Conservation (phyloP, 2,329 filamentous ascomycete genomes). For the Alternaria arbusti region DNA sequence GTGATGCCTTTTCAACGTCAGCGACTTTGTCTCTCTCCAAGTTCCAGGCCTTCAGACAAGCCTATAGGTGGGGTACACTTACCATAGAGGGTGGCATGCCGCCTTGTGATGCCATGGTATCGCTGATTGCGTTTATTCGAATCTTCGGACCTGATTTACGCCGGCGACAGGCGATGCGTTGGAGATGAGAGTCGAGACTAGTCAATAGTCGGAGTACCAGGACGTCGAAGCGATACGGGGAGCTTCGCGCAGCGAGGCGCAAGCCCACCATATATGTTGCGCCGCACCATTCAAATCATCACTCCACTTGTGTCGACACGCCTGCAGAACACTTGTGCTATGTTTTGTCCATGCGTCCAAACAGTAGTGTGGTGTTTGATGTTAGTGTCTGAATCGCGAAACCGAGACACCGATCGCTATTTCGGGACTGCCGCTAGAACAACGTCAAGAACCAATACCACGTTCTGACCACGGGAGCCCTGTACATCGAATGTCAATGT, state of each 20-base stretch:
- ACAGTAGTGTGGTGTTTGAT: constrained; percentile 15
- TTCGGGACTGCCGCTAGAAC: constrained; percentile 9
- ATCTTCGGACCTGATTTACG: neutral
- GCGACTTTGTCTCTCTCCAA: neutral
- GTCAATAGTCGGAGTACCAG: neutral
- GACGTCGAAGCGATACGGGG: neutral
- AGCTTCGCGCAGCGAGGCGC: constrained; percentile 5
- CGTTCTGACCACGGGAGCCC: neutral
- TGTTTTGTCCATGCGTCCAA: constrained; percentile 15
- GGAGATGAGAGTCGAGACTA: neutral
- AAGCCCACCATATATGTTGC: constrained; percentile 16
- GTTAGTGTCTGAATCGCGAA: constrained; percentile 12
- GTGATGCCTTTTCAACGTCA: constrained; percentile 22
- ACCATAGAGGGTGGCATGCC: constrained; percentile 23
- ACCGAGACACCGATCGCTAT: constrained; percentile 17
- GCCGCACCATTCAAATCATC: constrained; percentile 6
- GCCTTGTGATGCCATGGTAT: constrained; percentile 17
- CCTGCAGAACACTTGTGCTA: constrained; percentile 3
- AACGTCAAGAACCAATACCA: neutral
- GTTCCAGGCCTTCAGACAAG: neutral
- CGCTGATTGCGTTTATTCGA: neutral
- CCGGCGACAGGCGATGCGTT: neutral
- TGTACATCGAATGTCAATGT: neutral
- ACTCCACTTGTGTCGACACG: constrained; percentile 4
- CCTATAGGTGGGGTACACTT: neutral